Evolutionary conservation across 352 stramenopile genomes (phyloP), one percentile per base, ranked within the genome.

Genomic region (Phytophthora europaea): DNA sequence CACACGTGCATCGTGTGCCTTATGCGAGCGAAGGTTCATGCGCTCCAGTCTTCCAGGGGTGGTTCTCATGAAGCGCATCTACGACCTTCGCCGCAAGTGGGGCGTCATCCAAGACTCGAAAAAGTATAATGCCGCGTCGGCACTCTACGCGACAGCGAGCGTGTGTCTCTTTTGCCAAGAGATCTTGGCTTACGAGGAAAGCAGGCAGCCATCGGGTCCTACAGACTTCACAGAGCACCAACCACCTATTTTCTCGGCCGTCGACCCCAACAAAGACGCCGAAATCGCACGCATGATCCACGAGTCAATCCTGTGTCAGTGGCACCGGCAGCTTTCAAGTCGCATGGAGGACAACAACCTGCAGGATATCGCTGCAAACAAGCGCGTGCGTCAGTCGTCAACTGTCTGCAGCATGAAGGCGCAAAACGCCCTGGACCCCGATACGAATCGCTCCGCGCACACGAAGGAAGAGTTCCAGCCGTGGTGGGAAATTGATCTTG

Each of bases 401-500:
- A 87, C 72, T 18, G 63, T 83, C 20, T 81, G 63, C 48, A 73
- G 66, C 43, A 78, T 83, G 69, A 76, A 80, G 23, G 79, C 81
- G 3, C 77, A 74, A 12, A 79, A 85, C 28, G 81, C 81, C 0
- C 65, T 89, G 16, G 61, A 78, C 15, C 18, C 54, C 3, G 70
- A 83, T 36, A 38, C 77, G 2, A 69, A 81, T 3, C 71, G 74
- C 23, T 73, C 71, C 12, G 69, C 79, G 2, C 79, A 87, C 36
- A 89, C 79, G 2, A 80, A 80, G n/a, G 75, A 85, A 6, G 81
- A 89, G 60, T 67, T 84, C 26, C 81, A 89, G 60, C 79, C 79
- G 9, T 89, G 81, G 81, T 89, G 81, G 81, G 81, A 89, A 34
- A 81, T 89, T 8, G 81, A 87, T 40, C 55, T 89, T 12, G 81